Evolutionary conservation across 495 filamentous ascomycete species (phyloP).

Genomic region (Extremus antarcticus): DNA sequence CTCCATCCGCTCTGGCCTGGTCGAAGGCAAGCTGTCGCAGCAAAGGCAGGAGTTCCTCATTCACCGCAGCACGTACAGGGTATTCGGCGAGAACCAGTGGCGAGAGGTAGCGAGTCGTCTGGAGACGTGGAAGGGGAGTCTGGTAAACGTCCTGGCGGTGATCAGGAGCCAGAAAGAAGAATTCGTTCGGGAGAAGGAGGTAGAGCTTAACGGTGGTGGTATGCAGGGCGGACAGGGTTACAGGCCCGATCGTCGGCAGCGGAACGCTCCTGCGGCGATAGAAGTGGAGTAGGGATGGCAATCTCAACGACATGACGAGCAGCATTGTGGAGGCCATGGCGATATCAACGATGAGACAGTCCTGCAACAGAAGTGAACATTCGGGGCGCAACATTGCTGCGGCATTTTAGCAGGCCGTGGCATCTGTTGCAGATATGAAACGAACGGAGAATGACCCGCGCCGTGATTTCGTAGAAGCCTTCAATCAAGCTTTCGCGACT

Average conservation of each 20-base stretch:
- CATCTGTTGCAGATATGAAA: no score
- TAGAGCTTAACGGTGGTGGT: conserved; percentile 46
- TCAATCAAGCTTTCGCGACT: no score
- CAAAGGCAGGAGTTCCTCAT: conserved; percentile 84
- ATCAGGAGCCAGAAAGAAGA: conserved; percentile 68
- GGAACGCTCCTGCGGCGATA: conserved; percentile 3
- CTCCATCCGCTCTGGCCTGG: conserved; percentile 83
- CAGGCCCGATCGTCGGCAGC: conserved; percentile 14
- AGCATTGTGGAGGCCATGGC: no score
- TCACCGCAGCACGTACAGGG: conserved; percentile 85
- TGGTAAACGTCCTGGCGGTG: conserved; percentile 62
- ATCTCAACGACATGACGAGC: no score
- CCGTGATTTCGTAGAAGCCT: no score
- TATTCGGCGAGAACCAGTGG: conserved; percentile 98
- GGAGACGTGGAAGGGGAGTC: conserved; percentile 75
- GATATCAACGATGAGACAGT: no score
- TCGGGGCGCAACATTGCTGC: no score
- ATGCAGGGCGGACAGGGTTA: conserved; percentile 15
- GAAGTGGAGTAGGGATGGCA: conserved; percentile 7
- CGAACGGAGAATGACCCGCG: no score
- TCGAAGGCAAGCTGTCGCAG: conserved; percentile 91
- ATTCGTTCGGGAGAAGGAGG: conserved; percentile 46
- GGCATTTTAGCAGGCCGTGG: no score
- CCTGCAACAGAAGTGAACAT: no score
- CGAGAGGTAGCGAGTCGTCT: conserved; percentile 77